A percentile compares a stretch with the other conserved stretches of the same genome.
These are phyloP conservation scores for Colletotrichum sp. DNA, from an alignment of 2,329 filamentous ascomycete genomes.

Conservation along the genomic window DNA sequence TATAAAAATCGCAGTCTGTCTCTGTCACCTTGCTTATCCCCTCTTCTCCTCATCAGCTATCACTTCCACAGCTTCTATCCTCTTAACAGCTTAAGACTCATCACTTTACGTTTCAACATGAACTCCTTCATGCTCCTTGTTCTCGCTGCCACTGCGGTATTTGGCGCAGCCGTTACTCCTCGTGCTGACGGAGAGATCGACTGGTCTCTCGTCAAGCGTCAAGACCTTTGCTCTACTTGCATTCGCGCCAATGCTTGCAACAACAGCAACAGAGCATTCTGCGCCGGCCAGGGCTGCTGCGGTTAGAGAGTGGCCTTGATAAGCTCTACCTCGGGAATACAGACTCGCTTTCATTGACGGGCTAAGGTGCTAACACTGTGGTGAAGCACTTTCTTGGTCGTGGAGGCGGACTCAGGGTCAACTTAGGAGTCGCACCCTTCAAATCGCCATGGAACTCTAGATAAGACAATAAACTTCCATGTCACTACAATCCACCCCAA, in stretches of 20 bases:
- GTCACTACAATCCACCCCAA: accelerated
- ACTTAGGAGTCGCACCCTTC: not conserved
- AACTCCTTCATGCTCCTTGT: not conserved
- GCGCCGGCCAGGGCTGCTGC: not conserved
- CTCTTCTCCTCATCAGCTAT: accelerated
- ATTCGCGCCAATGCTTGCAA: not conserved
- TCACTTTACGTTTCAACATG: not conserved
- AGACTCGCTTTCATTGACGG: too few relatives aligned
- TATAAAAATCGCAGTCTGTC: not conserved
- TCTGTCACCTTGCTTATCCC: not conserved
- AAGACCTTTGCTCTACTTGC: not conserved
- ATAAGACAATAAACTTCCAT: not conserved
- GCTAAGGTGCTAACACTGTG: not conserved
- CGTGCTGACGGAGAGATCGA: not conserved
- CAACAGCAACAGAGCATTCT: not conserved
- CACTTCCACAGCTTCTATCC: not conserved
- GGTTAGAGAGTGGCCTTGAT: accelerated
- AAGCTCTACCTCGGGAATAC: not conserved
- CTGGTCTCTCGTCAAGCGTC: not conserved
- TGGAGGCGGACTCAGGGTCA: not conserved
- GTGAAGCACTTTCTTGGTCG: not conserved
- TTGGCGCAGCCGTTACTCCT: not conserved
- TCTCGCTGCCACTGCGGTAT: not conserved
- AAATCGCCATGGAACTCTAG: not conserved
- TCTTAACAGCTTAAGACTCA: not conserved